Percentiles rank a stretch among this genome's conserved stretches.
These are phyloP conservation scores for Colletotrichum salicis DNA, from an alignment of 2,329 filamentous ascomycete species.

Conservation along the genomic window DNA sequence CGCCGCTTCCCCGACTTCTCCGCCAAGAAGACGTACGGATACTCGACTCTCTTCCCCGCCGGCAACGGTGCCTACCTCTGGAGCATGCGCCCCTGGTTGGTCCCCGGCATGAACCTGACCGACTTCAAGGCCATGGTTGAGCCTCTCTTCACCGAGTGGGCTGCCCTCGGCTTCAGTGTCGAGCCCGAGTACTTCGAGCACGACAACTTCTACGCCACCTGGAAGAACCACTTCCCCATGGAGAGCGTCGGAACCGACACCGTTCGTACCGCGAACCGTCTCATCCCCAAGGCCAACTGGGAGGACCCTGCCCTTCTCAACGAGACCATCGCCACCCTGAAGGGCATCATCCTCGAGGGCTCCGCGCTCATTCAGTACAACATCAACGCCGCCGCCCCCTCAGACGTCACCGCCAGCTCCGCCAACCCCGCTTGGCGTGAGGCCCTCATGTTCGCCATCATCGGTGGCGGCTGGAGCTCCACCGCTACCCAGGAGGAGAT, in stretches of 20 bases:
- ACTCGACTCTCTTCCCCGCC: slow-evolving; percentile 37
- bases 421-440: slow-evolving; percentile 60
- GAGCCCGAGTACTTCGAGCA: slow-evolving; percentile 47
- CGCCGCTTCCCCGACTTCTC: slow-evolving; percentile 44
- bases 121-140: slow-evolving; percentile 47
- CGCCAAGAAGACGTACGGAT: slow-evolving; percentile 42
- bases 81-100: slow-evolving; percentile 48
- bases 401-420: slow-evolving; percentile 44
- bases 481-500: slow-evolving; percentile 27
- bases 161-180: slow-evolving; percentile 43
- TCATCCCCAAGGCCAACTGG: slow-evolving; percentile 53
- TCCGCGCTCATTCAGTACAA: slow-evolving; percentile 38
- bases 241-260: slow-evolving; percentile 42
- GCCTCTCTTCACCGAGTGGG: slow-evolving; percentile 44
- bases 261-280: slow-evolving; percentile 48
- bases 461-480: slow-evolving; percentile 27
- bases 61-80: slow-evolving; percentile 40
- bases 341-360: slow-evolving; percentile 39
- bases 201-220: slow-evolving; percentile 49
- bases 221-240: slow-evolving; percentile 52
- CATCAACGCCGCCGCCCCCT: slow-evolving; percentile 36
- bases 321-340: slow-evolving; percentile 43
- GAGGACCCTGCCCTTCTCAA: slow-evolving; percentile 36
- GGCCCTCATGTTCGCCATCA: slow-evolving; percentile 48
- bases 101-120: slow-evolving; percentile 46